A percentile compares a stretch with the other conserved stretches of the same genome.
phyloP scores from a whole-genome alignment of 2,329 filamentous ascomycete species.

The Westerdykella ornata region DNA sequence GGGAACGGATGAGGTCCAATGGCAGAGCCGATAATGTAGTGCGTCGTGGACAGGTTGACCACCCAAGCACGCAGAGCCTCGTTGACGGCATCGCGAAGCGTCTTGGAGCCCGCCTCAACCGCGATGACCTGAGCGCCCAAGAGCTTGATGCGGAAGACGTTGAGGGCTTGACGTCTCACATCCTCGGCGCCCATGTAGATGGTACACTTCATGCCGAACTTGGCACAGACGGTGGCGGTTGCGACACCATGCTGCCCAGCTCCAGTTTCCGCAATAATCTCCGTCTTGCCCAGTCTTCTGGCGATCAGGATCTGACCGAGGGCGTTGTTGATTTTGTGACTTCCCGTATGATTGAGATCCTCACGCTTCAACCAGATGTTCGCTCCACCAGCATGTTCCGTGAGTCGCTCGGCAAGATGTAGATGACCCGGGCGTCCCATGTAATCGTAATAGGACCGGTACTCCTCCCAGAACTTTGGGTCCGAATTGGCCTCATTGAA shows the following conservation, averaged over 20 bases:
- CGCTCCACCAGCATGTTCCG: constrained; percentile 80
- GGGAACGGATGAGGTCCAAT: constrained; percentile 98
- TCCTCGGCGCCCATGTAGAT: constrained; percentile 99
- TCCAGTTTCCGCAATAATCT: constrained; percentile 96
- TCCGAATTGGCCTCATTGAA: constrained; percentile 86
- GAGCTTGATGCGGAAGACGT: constrained; percentile 97
- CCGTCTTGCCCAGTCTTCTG: constrained; percentile 79
- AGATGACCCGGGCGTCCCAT: constrained; percentile 93
- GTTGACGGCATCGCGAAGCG: constrained; percentile 66
- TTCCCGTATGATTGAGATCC: constrained; percentile 95
- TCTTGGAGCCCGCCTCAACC: constrained; percentile 79
- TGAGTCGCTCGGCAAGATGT: constrained; percentile 81
- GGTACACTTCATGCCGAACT: constrained; percentile 96
- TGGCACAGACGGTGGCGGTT: constrained; percentile 93
- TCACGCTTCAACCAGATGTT: constrained; percentile 98
- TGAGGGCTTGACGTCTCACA: constrained; percentile 88
- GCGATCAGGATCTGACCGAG: constrained; percentile 88
- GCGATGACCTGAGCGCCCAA: constrained; percentile 88
- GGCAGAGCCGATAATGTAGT: constrained; percentile 96
- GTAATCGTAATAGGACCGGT: constrained; percentile 89
- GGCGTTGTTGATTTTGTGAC: constrained; percentile 99
- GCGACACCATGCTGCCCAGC: constrained; percentile 97
- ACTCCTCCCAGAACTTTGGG: constrained; percentile 94
- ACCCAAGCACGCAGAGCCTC: constrained; percentile 95
- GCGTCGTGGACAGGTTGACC: constrained; percentile 81